Evolutionary conservation across 2,329 filamentous ascomycete genomes (phyloP).

Genomic region (Penicillium psychrosexuale): DNA sequence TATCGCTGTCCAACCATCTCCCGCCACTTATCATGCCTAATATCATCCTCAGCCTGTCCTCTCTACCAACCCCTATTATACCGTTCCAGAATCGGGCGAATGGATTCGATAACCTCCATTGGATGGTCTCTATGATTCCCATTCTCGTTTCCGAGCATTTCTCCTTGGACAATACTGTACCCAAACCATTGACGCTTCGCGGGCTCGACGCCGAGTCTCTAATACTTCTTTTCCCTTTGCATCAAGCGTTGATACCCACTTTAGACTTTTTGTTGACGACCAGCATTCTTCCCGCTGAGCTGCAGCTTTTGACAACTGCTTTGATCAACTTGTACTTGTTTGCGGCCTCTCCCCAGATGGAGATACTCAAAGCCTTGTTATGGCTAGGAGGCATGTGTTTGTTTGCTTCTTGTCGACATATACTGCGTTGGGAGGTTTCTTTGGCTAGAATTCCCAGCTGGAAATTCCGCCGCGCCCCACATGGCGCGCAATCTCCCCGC

Average conservation of each 20-base stretch:
- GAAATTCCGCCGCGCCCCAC: slow-evolving; percentile 67
- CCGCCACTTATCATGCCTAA: slow-evolving; percentile 68
- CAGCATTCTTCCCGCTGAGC: slow-evolving; percentile 79
- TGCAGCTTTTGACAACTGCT: slow-evolving; percentile 78
- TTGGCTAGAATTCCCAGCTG: slow-evolving; percentile 86
- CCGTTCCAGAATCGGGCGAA: slow-evolving; percentile 59
- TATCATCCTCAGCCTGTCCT: slow-evolving; percentile 74
- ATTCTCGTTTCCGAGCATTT: slow-evolving; percentile 53
- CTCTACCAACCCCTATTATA: slow-evolving; percentile 70
- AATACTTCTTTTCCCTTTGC: slow-evolving; percentile 73
- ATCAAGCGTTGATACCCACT: slow-evolving; percentile 70
- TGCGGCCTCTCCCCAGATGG: slow-evolving; percentile 73
- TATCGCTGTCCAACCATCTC: slow-evolving; percentile 66
- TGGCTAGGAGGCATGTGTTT: slow-evolving; percentile 79
- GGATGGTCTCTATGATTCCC: slow-evolving; percentile 71
- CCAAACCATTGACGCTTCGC: slow-evolving; percentile 31
- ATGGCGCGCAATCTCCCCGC: slow-evolving; percentile 35
- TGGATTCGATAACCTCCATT: slow-evolving; percentile 68
- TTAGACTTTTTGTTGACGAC: slow-evolving; percentile 81
- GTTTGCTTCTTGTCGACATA: slow-evolving; percentile 67
- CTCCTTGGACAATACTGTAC: slow-evolving; percentile 34
- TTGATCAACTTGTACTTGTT: slow-evolving; percentile 79
- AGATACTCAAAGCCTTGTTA: slow-evolving; percentile 79
- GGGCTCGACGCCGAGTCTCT: slow-evolving; percentile 57
- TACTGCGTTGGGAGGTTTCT: slow-evolving; percentile 79